Evolutionary conservation across 192 early-diverging fungal species (phyloP).

Genomic region (Jimgerdemannia flammicorona): DNA sequence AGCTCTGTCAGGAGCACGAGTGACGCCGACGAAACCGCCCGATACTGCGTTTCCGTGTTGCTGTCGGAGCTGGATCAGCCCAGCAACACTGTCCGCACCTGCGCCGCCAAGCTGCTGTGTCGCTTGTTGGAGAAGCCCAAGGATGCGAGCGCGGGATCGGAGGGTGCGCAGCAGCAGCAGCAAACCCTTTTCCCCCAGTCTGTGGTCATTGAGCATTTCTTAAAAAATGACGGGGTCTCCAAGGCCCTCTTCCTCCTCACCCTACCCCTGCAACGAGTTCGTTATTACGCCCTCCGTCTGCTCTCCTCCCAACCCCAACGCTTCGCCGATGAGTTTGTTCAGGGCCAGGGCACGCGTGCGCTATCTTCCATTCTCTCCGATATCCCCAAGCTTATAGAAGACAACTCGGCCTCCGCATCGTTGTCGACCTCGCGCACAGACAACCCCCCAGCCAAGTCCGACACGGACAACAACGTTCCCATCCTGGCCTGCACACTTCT

Average conservation of each 20-base stretch:
- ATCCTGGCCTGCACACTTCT: neutral
- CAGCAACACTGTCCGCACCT: neutral
- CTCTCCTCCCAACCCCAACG: neutral
- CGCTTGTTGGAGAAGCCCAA: neutral
- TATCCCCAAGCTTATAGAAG: neutral
- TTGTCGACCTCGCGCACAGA: neutral
- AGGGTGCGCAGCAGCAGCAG: neutral
- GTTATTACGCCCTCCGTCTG: neutral
- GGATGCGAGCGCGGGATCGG: neutral
- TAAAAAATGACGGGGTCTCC: neutral
- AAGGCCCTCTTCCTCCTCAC: neutral
- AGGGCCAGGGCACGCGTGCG: neutral
- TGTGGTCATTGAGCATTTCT: neutral
- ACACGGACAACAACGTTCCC: neutral
- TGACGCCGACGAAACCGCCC: neutral
- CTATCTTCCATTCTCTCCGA: neutral
- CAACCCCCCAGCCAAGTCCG: neutral
- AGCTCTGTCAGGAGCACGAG: neutral
- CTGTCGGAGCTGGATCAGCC: neutral
- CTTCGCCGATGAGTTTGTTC: neutral
- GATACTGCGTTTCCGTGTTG: neutral
- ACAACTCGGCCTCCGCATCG: neutral
- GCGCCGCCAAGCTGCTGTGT: neutral
- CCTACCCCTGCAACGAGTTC: neutral
- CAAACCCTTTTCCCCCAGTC: neutral